phyloP scores from a whole-genome alignment of 257 asterid genomes.

The Euphrasia confusa region DNA sequence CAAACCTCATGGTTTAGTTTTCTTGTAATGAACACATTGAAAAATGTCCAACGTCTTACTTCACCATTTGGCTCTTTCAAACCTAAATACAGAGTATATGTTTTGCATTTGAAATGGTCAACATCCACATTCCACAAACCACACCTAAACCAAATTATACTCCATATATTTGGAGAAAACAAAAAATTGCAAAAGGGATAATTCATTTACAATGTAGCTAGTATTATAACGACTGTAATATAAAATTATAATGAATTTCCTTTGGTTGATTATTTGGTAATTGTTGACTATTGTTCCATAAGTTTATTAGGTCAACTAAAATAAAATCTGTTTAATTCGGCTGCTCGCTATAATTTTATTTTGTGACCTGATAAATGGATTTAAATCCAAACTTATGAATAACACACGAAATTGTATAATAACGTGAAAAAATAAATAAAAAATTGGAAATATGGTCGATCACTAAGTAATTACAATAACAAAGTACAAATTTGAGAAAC shows the following conservation, averaged over 20 bases:
- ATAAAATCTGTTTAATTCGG: background rate
- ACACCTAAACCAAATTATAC: background rate
- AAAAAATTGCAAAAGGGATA: background rate
- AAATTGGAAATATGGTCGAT: no score
- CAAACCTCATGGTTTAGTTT: background rate
- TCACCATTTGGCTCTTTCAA: constrained; percentile 32
- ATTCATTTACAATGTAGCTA: background rate
- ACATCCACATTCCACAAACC: background rate
- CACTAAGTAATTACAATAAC: no score
- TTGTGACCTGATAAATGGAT: background rate
- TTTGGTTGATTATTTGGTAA: background rate
- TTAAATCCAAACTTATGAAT: no score
- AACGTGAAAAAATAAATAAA: no score
- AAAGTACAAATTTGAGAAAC: no score
- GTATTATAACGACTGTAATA: background rate
- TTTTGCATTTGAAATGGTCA: constrained; percentile 23
- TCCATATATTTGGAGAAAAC: background rate
- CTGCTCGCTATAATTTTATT: background rate
- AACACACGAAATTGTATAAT: no score
- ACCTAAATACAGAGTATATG: constrained; percentile 23
- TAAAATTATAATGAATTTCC: background rate
- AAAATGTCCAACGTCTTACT: constrained; percentile 32
- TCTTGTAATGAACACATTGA: background rate
- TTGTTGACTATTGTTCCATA: constrained; percentile 15
- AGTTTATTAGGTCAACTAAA: constrained; percentile 24